Evolutionary conservation across 2,329 filamentous ascomycete genomes (phyloP), one percentile per base, ranked within the genome.

Genomic region (Calonectria pseudoreteaudii): DNA sequence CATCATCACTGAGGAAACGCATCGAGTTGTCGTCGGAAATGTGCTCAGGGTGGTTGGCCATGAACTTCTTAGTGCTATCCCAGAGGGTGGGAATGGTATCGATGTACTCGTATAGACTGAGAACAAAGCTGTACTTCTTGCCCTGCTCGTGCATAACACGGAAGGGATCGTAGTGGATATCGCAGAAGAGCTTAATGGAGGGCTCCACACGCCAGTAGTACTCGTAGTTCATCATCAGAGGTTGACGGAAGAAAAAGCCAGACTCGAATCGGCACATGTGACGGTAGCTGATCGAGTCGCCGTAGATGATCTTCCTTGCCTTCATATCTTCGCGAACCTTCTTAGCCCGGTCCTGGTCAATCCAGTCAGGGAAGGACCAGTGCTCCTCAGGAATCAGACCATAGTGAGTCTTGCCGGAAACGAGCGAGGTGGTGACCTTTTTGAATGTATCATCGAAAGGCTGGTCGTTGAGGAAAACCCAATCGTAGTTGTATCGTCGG

Each of bases 241-340:
- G 91, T 85, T 99, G 97, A 75, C 94, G 95, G 92, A 98, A 99
- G 90, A 99, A 99, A 90, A 99, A 99, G 49, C 97, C 97, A 10
- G 96, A 98, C 86, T 99, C 97, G 84, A 98, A 99, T 77, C 97
- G 95, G 87, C 97, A 99, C 97, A 99, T 99, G 89, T 99, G 97
- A 76, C 97, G 93, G 88, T 99, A 99, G 87, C 95, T 98, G 86
- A 98, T 87, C 14, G 95, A 98, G 86, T 98, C 97, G 74, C 97
- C 97, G 84, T 99, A 99, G 86, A 99, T 99, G 85, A 99, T 98
- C 88, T 98, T 97, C 83, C 93, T 92, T 84, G 95, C 91, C 71
- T 91, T 92, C 97, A 99, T 99, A 80, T 98, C 95, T 87, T 98
- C 93, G 75, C 97, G 94, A 74, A 97, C 95, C 85, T 95, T 94